Percentiles rank a stretch among this genome's conserved stretches.
These are phyloP conservation scores for Pseudocercospora musae DNA, from an alignment of 2,329 filamentous ascomycete species.

Conservation along the genomic window DNA sequence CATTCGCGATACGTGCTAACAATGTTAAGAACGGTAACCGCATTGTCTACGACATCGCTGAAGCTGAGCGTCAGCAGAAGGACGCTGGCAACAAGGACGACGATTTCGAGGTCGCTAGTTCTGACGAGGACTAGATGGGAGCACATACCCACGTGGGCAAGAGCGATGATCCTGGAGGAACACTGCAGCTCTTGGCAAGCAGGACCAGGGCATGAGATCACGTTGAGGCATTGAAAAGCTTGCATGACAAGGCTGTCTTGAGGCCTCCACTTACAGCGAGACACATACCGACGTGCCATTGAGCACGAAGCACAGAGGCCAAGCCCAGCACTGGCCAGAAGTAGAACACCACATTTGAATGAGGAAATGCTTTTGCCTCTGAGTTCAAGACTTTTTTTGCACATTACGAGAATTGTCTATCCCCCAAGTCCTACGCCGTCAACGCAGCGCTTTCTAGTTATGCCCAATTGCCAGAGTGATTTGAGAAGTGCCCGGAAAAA, in stretches of 20 bases:
- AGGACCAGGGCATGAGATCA: neutral
- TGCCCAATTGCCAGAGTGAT: neutral
- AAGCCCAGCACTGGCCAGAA: neutral
- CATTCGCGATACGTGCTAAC: neutral
- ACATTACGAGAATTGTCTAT: neutral
- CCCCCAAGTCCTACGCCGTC: neutral
- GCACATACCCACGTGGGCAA: neutral
- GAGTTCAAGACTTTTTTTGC: neutral
- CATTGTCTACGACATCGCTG: neutral
- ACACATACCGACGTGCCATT: neutral
- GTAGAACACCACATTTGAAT: neutral
- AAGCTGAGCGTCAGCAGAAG: neutral
- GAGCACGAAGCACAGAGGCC: neutral
- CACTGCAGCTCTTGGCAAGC: neutral
- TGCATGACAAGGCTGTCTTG: neutral
- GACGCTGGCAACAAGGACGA: neutral
- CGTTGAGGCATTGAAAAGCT: neutral
- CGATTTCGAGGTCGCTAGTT: neutral
- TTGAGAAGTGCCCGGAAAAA: neutral
- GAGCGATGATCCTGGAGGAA: neutral
- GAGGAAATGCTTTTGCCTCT: neutral
- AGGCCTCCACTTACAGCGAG: neutral
- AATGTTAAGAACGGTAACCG: neutral
- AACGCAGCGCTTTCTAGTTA: neutral
- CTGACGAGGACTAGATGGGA: neutral